phyloP scores from a whole-genome alignment of 495 filamentous ascomycete species.

The Hypoxylon fragiforme region DNA sequence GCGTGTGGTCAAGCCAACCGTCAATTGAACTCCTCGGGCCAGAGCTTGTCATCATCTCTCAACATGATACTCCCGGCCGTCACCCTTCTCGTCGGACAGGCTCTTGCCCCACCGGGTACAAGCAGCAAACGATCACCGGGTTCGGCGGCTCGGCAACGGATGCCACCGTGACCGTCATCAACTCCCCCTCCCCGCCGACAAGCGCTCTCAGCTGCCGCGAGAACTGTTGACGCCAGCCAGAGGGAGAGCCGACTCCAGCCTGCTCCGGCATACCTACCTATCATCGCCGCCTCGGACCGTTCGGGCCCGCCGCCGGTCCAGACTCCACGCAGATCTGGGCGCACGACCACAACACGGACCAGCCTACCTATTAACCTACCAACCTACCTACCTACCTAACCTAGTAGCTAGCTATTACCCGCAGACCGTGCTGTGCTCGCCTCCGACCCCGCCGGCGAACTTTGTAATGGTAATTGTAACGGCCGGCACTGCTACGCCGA shows the following conservation, averaged over 20 bases:
- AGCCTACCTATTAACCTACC: too few species aligned
- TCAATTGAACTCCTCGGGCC: background rate
- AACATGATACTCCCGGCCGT: slow-evolving; percentile 27
- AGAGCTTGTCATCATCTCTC: background rate
- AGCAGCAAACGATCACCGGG: slow-evolving; percentile 53
- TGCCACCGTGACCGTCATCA: slow-evolving; percentile 57
- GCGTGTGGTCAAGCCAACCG: background rate
- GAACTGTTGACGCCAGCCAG: slow-evolving; percentile 53
- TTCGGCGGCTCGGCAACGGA: slow-evolving; percentile 62
- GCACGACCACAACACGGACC: slow-evolving; percentile 61
- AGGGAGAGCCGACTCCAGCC: slow-evolving; percentile 50
- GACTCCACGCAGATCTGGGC: slow-evolving; percentile 56
- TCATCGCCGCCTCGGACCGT: slow-evolving; percentile 57
- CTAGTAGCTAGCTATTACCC: too few species aligned
- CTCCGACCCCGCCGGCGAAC: slow-evolving; percentile 43
- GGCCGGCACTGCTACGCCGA: slow-evolving; percentile 63
- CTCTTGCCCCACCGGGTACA: slow-evolving; percentile 43
- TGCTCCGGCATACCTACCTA: slow-evolving; percentile 62
- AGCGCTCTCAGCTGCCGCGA: slow-evolving; percentile 47
- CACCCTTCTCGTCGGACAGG: slow-evolving; percentile 24
- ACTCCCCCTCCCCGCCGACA: slow-evolving; percentile 43
- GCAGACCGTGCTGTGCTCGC: too few species aligned
- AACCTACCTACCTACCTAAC: too few species aligned
- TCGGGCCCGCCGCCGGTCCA: slow-evolving; percentile 49
- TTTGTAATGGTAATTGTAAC: slow-evolving; percentile 53